Conservation (phyloP, 2,329 filamentous ascomycete genomes). For the Parascedosporium putredinis region DNA sequence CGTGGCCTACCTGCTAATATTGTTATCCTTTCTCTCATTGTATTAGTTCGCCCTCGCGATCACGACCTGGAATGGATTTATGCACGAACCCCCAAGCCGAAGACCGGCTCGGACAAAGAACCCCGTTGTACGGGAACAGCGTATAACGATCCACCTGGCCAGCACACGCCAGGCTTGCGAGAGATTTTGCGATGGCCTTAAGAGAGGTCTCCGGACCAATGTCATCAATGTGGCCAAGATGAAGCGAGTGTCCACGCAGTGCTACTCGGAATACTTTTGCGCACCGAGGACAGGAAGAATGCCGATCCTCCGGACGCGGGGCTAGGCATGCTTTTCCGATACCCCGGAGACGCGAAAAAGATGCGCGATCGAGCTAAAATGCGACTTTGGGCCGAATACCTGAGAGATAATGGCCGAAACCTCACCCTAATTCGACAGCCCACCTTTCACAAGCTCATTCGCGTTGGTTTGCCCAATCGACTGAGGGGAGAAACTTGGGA, state of each 20-base stretch:
- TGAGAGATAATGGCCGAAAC: conserved; percentile 90
- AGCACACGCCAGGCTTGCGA: conserved; percentile 85
- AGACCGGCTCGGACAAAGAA: conserved; percentile 30
- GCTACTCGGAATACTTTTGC: conserved; percentile 83
- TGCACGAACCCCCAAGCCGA: conserved; percentile 40
- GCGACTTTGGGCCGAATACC: conserved; percentile 92
- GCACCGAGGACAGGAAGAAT: conserved; percentile 51
- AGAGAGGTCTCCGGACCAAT: conserved; percentile 75
- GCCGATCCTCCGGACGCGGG: conserved; percentile 77
- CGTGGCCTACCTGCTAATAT: too few relatives aligned
- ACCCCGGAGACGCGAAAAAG: conserved; percentile 90
- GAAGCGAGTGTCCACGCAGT: conserved; percentile 68
- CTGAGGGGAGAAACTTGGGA: conserved; percentile 95
- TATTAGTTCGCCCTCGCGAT: conserved; percentile 86
- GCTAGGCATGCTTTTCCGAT: conserved; percentile 82
- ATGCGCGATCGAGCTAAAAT: conserved; percentile 93
- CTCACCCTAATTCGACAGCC: conserved; percentile 86
- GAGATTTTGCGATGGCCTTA: conserved; percentile 90
- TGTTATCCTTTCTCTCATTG: background rate
- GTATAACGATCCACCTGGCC: conserved; percentile 83
- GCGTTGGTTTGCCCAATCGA: conserved; percentile 88
- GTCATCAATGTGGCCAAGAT: conserved; percentile 83
- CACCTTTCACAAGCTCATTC: conserved; percentile 94
- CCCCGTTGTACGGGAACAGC: conserved; percentile 53
- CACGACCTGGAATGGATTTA: conserved; percentile 82